These are phyloP conservation scores for Kazachstania psychrophila DNA, from an alignment of 805 yeast species.

Conservation along the genomic window DNA sequence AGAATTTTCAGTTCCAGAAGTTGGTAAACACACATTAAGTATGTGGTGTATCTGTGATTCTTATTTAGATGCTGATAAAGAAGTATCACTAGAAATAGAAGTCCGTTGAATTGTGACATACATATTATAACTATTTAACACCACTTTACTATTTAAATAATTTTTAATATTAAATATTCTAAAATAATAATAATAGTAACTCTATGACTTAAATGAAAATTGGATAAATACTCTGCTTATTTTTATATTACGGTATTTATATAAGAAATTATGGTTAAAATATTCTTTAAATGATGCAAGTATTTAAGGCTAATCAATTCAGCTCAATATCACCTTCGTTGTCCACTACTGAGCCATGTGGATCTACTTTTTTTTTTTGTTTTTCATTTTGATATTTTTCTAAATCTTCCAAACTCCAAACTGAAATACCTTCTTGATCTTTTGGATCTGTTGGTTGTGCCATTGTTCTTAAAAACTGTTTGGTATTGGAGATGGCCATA, in stretches of 20 bases:
- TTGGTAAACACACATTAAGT: slow-evolving; percentile 54
- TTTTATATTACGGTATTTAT: not conserved
- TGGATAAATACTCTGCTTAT: no score
- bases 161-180: not conserved
- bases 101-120: slow-evolving; percentile 19
- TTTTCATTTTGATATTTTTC: slow-evolving; percentile 39
- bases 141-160: not conserved
- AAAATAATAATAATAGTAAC: not conserved
- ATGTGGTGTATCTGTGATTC: slow-evolving; percentile 89
- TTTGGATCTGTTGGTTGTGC: slow-evolving; percentile 88
- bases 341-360: slow-evolving; percentile 2
- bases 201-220: no score
- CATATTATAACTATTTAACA: not conserved
- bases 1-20: slow-evolving; percentile 46
- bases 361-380: not conserved
- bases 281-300: not conserved
- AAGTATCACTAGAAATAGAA: slow-evolving; percentile 46
- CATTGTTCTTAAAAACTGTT: slow-evolving; percentile 80
- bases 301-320: slow-evolving; percentile 4
- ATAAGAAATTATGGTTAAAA: not conserved
- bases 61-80: slow-evolving; percentile 88
- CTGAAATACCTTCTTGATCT: slow-evolving; percentile 90
- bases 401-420: slow-evolving; percentile 76
- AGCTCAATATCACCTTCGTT: slow-evolving; percentile 23
- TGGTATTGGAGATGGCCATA: slow-evolving; percentile 93